Evolutionary conservation across 257 asterid species (phyloP).

Genomic region (Penstemon eatonii): DNA sequence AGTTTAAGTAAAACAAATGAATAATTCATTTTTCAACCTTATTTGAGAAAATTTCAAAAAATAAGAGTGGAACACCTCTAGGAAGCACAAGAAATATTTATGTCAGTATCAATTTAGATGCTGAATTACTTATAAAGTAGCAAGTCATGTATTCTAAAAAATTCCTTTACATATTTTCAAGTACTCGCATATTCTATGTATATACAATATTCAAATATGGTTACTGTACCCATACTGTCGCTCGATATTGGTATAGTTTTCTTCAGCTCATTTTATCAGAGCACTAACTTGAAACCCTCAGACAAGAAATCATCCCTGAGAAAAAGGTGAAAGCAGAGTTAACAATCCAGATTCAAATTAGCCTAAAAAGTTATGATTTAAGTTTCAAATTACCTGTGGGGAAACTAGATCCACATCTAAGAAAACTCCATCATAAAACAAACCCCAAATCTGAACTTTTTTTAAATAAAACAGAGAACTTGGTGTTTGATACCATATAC

Average conservation of each 20-base stretch:
- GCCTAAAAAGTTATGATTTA: neutral
- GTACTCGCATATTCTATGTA: neutral
- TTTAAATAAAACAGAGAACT: neutral
- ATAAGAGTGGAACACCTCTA: neutral
- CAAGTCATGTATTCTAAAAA: too few species aligned
- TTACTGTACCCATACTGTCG: slow-evolving; percentile 23
- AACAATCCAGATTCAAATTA: neutral
- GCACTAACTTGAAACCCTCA: slow-evolving; percentile 68
- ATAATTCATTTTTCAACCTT: neutral
- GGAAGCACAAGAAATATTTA: neutral
- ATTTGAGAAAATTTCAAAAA: neutral
- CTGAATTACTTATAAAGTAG: neutral
- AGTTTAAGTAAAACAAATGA: neutral
- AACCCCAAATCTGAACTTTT: neutral
- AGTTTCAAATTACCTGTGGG: neutral
- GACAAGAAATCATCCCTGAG: slow-evolving; percentile 64
- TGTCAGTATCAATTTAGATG: neutral
- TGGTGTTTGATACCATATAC: neutral
- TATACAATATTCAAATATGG: neutral
- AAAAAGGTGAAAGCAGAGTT: slow-evolving; percentile 9
- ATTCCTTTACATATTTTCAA: too few species aligned
- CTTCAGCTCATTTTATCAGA: slow-evolving; percentile 33
- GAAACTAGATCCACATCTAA: neutral
- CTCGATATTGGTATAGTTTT: slow-evolving; percentile 7
- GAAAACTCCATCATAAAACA: neutral